Conservation (phyloP, 2,329 filamentous ascomycete species). For the Aspergillus aculeatus region DNA sequence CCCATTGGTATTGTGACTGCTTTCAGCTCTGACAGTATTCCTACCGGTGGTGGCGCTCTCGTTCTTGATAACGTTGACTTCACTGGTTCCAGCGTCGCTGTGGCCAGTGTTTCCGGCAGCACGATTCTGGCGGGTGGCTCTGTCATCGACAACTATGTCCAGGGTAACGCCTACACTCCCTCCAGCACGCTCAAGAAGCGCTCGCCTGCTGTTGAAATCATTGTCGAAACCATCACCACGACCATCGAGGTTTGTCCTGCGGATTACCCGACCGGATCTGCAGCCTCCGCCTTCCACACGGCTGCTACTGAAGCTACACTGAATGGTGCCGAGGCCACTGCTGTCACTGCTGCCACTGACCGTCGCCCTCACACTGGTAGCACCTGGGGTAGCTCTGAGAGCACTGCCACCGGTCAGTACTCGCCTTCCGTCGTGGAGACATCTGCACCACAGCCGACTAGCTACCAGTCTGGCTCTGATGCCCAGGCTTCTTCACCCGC, state of each 20-base stretch:
- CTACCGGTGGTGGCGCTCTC: conserved; percentile 73
- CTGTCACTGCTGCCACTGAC: neutral
- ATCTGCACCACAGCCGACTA: neutral
- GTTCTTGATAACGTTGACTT: conserved; percentile 91
- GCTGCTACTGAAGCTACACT: neutral
- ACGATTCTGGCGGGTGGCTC: conserved; percentile 67
- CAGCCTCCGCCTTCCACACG: neutral
- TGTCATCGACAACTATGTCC: conserved; percentile 70
- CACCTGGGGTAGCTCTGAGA: neutral
- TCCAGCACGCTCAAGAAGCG: conserved; percentile 27
- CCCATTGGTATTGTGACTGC: conserved; percentile 73
- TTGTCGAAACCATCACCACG: conserved; percentile 24
- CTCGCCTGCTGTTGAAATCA: conserved; percentile 13
- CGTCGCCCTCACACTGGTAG: neutral
- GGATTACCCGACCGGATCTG: conserved; percentile 4
- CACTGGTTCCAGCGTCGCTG: conserved; percentile 64
- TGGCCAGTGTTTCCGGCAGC: conserved; percentile 58
- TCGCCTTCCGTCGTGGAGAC: neutral
- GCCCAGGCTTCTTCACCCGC: neutral
- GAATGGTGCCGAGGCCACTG: neutral
- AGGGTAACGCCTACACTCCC: conserved; percentile 70
- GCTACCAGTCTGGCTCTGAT: neutral
- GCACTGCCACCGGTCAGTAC: neutral
- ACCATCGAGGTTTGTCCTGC: conserved; percentile 29
- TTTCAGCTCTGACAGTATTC: conserved; percentile 62